A percentile compares a stretch with the other conserved stretches of the same genome.
phyloP scores from a whole-genome alignment of 176 grass and related monocot species.

The Eleusine indica region DNA sequence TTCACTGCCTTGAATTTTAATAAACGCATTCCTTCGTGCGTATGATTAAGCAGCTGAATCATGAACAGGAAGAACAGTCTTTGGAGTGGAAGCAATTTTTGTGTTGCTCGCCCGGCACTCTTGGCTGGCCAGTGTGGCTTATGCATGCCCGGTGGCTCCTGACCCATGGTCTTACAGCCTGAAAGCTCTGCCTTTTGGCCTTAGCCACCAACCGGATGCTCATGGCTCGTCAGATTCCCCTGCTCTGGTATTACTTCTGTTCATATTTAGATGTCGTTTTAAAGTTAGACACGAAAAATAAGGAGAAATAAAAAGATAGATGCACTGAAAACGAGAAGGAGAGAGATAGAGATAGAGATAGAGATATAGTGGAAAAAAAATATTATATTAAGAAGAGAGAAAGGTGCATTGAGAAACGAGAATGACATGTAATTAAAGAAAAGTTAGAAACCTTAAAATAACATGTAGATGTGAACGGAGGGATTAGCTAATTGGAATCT shows the following conservation, averaged over 20 bases:
- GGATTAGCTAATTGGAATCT: constrained; percentile 34
- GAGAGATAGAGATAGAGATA: too few relatives aligned
- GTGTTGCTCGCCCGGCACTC: neutral
- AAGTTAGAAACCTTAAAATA: too few relatives aligned
- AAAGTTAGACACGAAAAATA: too few relatives aligned
- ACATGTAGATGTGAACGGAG: too few relatives aligned
- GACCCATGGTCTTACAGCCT: constrained; percentile 24
- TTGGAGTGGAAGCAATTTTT: neutral
- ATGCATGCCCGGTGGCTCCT: neutral
- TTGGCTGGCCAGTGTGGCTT: constrained; percentile 19
- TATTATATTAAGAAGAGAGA: too few relatives aligned
- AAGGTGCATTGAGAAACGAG: too few relatives aligned
- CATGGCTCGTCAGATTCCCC: constrained; percentile 37
- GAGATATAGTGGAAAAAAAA: too few relatives aligned
- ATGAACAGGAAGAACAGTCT: neutral
- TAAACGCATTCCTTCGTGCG: neutral
- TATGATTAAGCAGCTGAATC: neutral
- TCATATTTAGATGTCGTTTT: too few relatives aligned
- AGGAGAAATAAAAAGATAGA: too few relatives aligned
- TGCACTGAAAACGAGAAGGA: too few relatives aligned
- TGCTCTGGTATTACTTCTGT: neutral
- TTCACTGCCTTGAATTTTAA: too few relatives aligned
- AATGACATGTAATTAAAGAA: too few relatives aligned
- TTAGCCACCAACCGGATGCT: constrained; percentile 33
- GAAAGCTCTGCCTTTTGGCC: constrained; percentile 38